phyloP scores from a whole-genome alignment of 257 asterid species.

The Solanum rostratum region DNA sequence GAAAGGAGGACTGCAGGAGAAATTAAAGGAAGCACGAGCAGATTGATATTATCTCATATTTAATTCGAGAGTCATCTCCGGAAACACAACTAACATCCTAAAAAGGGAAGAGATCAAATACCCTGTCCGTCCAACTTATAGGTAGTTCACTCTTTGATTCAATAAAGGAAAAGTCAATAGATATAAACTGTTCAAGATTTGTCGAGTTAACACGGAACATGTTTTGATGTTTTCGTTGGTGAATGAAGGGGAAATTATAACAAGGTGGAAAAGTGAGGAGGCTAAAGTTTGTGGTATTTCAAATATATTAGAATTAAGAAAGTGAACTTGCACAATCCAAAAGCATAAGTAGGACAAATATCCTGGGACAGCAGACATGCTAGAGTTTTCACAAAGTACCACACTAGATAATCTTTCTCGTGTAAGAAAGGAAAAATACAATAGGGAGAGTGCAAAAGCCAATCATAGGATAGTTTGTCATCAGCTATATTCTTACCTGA shows the following conservation, averaged over 20 bases:
- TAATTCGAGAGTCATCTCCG: not conserved
- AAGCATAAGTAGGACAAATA: not conserved
- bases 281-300: not conserved
- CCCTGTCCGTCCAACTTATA: not conserved
- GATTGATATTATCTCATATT: not conserved
- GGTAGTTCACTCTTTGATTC: not conserved
- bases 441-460: not conserved
- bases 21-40: not conserved
- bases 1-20: not conserved
- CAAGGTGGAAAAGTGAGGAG: not conserved
- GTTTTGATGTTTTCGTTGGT: not conserved
- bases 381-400: not conserved
- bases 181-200: not conserved
- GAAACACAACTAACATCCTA: not conserved
- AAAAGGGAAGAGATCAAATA: not conserved
- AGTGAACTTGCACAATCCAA: not conserved
- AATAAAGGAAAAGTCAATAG: not conserved
- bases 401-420: not conserved
- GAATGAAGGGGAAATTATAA: not conserved
- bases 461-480: not conserved
- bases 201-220: not conserved
- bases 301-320: not conserved
- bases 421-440: not conserved
- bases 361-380: not conserved
- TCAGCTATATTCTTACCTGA: slow-evolving; percentile 40